Evolutionary conservation across 192 early-diverging fungal genomes (phyloP).

Genomic region (Mortierella hygrophila): DNA sequence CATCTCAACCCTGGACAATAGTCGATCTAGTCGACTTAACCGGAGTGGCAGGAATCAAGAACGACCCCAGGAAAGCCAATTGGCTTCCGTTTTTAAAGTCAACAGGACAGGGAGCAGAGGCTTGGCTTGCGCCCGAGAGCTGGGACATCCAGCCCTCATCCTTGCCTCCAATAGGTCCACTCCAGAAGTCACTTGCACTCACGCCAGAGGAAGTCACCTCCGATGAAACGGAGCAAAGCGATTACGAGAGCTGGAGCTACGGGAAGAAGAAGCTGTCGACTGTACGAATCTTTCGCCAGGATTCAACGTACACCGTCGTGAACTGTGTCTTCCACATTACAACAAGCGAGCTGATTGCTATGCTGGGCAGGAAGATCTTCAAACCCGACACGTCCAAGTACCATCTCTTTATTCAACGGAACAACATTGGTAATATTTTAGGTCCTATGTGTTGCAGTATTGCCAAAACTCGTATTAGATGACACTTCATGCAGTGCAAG

Average conservation of each 20-base stretch:
- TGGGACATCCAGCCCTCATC: constrained; percentile 43
- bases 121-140: constrained; percentile 50
- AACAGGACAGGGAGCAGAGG: constrained; percentile 22
- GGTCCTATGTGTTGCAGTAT: not conserved
- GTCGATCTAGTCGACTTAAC: constrained; percentile 29
- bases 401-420: constrained; percentile 57
- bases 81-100: constrained; percentile 21
- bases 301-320: constrained; percentile 86
- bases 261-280: constrained; percentile 33
- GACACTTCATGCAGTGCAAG: not conserved
- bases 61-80: constrained; percentile 17
- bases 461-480: not conserved
- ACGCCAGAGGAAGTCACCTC: constrained; percentile 32
- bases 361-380: constrained; percentile 86
- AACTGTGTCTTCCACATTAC: constrained; percentile 76
- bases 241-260: constrained; percentile 48
- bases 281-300: constrained; percentile 84
- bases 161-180: not conserved
- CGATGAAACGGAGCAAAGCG: constrained; percentile 48
- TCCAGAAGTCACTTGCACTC: constrained; percentile 25
- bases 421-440: constrained; percentile 54
- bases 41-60: constrained; percentile 28
- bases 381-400: constrained; percentile 75
- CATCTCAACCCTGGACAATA: not conserved
- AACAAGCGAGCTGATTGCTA: constrained; percentile 78